Evolutionary conservation across 129 eudicot species (phyloP), one percentile per base, ranked within the genome.

Genomic region (Lonicera japonica): DNA sequence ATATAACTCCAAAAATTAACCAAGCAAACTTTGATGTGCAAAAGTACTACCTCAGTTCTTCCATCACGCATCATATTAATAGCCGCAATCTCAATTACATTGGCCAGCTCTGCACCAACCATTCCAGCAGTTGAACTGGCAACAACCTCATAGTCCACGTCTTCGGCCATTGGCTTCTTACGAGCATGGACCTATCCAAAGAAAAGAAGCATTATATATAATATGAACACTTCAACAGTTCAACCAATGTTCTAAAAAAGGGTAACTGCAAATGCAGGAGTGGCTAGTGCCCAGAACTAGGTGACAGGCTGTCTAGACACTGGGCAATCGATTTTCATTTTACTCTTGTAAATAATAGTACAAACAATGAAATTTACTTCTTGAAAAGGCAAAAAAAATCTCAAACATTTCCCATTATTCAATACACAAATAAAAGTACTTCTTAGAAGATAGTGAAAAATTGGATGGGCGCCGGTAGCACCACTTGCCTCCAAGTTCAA

Each of bases 21-120:
- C 11, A 60, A n/a, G 29, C 54, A 18, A 63, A 63, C n/a, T 15
- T 20, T 0, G 60, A 25, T 66, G 63, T n/a, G 14, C 50, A 56
- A 12, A 39, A 51, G 21, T 18, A 65, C 14, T 81, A 90, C 97
- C 97, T 90, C 95, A 57, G 81, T 79, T 69, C 95, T 82, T 72
- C 83, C 89, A 58, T 86, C 97, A 70, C 97, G 97, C 94, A 90
- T 76, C 95, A 87, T 86, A 73, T 75, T 70, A 18, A 87, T 68
- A 34, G 95, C 97, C 20, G 94, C 95, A 64, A 87, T 94, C 88
- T 90, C 97, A 66, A 90, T 67, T 16, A 91, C 75, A 74, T 91
- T 91, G 39, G 95, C 97, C 58, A 91, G 76, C 84, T 91, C 97
- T 0, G 97, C 97, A 58, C 97, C 97, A 70, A 84, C 94, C 97